These are phyloP conservation scores for Fusarium decemcellulare DNA, from an alignment of 2,329 filamentous ascomycete species.

Conservation along the genomic window DNA sequence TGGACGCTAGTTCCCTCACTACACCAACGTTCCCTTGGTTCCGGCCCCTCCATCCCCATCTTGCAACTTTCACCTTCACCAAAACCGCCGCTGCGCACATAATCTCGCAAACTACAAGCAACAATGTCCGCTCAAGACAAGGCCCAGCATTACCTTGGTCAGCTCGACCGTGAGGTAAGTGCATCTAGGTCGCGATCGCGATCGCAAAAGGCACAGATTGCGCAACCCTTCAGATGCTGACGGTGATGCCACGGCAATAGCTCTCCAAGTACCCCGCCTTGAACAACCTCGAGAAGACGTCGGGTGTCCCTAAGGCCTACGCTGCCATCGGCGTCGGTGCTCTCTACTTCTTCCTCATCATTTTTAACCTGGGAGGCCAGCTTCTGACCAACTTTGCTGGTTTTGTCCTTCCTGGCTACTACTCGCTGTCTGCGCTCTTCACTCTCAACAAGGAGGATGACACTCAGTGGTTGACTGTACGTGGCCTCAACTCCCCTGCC, in stretches of 20 bases:
- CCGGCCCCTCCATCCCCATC: conserved; percentile 37
- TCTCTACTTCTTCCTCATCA: conserved; percentile 91
- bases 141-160: conserved; percentile 81
- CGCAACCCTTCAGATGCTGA: conserved; percentile 39
- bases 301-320: conserved; percentile 88
- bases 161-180: conserved; percentile 87
- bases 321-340: conserved; percentile 81
- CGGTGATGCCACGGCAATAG: conserved; percentile 60
- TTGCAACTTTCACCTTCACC: conserved; percentile 29
- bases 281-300: conserved; percentile 89
- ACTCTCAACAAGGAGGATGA: conserved; percentile 80
- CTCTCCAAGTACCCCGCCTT: conserved; percentile 88
- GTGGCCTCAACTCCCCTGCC: conserved; percentile 48
- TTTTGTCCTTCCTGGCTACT: conserved; percentile 87
- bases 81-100: conserved; percentile 49
- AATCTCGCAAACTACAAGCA: conserved; percentile 9
- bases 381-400: conserved; percentile 90
- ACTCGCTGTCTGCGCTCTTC: conserved; percentile 85
- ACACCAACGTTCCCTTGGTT: conserved; percentile 32
- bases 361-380: conserved; percentile 93
- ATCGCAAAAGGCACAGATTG: conserved; percentile 32
- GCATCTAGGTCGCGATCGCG: conserved; percentile 15
- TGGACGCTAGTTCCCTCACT: conserved; percentile 37
- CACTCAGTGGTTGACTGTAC: conserved; percentile 83
- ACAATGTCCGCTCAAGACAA: conserved; percentile 81